Evolutionary conservation across 345 rosid genomes (phyloP).

Genomic region (Jatropha curcas): DNA sequence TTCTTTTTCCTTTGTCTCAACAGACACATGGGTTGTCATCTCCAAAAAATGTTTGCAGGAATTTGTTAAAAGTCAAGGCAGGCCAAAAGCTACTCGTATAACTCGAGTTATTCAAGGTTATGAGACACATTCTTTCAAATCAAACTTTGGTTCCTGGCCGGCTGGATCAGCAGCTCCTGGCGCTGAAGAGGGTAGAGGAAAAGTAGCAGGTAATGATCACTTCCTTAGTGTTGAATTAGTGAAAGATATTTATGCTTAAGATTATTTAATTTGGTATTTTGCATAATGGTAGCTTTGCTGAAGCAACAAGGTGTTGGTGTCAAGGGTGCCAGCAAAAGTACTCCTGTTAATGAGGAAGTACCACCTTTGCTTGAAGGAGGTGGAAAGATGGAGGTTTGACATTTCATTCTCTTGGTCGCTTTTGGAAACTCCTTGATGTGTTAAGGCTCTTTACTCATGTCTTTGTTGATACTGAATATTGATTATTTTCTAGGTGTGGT

Average conservation of each 20-base stretch:
- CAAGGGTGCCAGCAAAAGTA: conserved; percentile 71
- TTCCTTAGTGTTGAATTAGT: conserved; percentile 15
- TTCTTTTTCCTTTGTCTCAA: conserved; percentile 9
- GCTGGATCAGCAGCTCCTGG: conserved; percentile 75
- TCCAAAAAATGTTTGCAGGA: conserved; percentile 53
- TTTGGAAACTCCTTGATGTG: conserved; percentile 7
- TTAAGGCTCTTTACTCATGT: conserved; percentile 8
- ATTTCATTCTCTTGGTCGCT: conserved; percentile 17
- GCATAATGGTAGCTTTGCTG: conserved; percentile 61
- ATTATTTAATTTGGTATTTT: conserved; percentile 27
- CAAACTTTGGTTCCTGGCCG: conserved; percentile 96
- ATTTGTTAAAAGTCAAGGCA: conserved; percentile 67
- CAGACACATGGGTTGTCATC: conserved; percentile 25
- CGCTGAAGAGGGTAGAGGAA: conserved; percentile 97
- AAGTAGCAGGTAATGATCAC: conserved; percentile 81
- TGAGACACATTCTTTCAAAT: conserved; percentile 87
- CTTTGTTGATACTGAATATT: conserved; percentile 10
- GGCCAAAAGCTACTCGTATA: conserved; percentile 80
- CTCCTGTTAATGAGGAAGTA: conserved; percentile 82
- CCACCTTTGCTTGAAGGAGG: conserved; percentile 95
- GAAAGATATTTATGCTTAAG: conserved; percentile 7
- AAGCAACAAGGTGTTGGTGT: conserved; percentile 95
- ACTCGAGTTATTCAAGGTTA: conserved; percentile 91
- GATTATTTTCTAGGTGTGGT: conserved; percentile 68
- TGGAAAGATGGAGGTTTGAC: conserved; percentile 91